These are phyloP conservation scores for Rubia balearica DNA, from an alignment of 305 asterid species.

Conservation along the genomic window DNA sequence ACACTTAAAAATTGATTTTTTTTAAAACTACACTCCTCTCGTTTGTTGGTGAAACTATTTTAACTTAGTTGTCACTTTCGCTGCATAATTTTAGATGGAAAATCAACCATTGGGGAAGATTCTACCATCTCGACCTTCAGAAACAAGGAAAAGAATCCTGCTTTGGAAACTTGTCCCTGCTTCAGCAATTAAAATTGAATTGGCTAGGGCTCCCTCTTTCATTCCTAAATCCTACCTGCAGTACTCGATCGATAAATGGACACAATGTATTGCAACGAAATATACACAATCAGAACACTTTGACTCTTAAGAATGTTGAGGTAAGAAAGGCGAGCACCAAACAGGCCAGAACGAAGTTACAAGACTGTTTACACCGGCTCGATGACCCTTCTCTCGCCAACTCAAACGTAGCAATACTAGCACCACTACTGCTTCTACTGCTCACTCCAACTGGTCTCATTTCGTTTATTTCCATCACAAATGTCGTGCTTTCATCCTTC, in stretches of 20 bases:
- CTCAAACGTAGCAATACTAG: slow-evolving; percentile 13
- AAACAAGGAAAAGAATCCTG: slow-evolving; percentile 2
- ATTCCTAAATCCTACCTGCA: not conserved
- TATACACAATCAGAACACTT: slow-evolving; percentile 1
- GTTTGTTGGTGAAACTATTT: too few species aligned
- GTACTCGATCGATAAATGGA: too few species aligned
- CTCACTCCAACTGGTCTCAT: slow-evolving; percentile 19
- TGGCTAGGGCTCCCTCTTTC: not conserved
- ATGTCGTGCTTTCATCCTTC: slow-evolving; percentile 24
- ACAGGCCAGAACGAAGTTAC: slow-evolving; percentile 29
- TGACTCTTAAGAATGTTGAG: slow-evolving; percentile 30
- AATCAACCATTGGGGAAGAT: not conserved
- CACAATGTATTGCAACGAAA: not conserved
- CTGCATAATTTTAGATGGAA: not conserved
- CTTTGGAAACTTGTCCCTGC: not conserved
- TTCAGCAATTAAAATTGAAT: not conserved
- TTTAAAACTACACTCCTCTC: too few species aligned
- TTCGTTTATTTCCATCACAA: slow-evolving; percentile 29
- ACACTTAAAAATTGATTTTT: too few species aligned
- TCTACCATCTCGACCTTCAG: not conserved
- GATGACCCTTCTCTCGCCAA: slow-evolving; percentile 19
- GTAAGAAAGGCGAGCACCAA: slow-evolving; percentile 29
- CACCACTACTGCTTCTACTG: not conserved
- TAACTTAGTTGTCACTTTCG: too few species aligned
- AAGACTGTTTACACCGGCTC: slow-evolving; percentile 23